Evolutionary conservation across 108 stramenopile genomes (phyloP).

Genomic region (Aureococcus anophagefferens): DNA sequence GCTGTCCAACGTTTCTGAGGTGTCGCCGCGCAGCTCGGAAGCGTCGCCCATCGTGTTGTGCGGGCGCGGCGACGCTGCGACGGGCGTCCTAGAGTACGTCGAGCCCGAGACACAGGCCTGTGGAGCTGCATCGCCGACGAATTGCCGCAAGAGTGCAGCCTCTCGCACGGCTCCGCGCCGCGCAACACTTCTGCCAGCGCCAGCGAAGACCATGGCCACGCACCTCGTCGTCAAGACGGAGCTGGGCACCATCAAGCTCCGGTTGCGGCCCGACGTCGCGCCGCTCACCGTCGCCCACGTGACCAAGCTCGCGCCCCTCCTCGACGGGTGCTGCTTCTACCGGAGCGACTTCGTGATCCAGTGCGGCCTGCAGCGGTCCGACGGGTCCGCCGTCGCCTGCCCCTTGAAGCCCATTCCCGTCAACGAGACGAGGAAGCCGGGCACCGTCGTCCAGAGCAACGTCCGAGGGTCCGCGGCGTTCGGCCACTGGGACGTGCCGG

Average conservation of each 20-base stretch:
- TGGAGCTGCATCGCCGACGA: too few species aligned
- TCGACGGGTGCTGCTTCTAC: conserved; percentile 13
- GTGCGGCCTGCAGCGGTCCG: conserved; percentile 6
- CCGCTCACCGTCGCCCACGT: neutral
- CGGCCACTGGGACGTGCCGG: conserved; percentile 26
- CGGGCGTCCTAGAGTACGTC: too few species aligned
- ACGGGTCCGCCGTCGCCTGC: neutral
- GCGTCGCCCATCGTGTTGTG: too few species aligned
- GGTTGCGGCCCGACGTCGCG: conserved; percentile 1
- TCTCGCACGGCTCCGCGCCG: too few species aligned
- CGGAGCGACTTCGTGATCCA: conserved; percentile 26
- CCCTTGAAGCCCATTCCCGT: conserved; percentile 4
- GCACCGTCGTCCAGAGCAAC: neutral
- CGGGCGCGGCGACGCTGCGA: too few species aligned
- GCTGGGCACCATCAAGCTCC: conserved; percentile 6
- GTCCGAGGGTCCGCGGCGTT: conserved; percentile 14
- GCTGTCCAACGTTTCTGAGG: too few species aligned
- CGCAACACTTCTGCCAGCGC: too few species aligned
- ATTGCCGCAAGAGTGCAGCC: too few species aligned
- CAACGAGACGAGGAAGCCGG: conserved; percentile 16
- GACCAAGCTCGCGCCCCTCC: neutral
- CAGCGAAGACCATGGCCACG: too few species aligned
- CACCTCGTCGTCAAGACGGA: too few species aligned
- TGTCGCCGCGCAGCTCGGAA: too few species aligned
- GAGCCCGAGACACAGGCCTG: too few species aligned